Conservation (phyloP, 306 rosid genomes). For the Castanospermum australe region DNA sequence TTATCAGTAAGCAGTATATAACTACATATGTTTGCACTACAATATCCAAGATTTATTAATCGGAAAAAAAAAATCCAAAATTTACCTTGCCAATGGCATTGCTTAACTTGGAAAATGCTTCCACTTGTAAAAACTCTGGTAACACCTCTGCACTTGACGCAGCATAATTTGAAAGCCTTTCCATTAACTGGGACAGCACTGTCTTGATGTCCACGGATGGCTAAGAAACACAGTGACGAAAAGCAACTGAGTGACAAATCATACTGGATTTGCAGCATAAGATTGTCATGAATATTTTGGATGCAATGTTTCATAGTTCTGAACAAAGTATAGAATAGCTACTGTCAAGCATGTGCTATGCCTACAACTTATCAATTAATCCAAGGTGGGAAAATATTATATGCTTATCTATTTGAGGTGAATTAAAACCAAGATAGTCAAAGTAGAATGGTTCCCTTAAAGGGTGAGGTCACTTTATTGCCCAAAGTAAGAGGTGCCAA, state of each 20-base stretch:
- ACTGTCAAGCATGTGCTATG: neutral
- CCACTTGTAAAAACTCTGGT: slow-evolving; percentile 98
- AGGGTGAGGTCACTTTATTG: neutral
- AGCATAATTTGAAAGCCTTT: slow-evolving; percentile 95
- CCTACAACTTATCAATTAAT: slow-evolving; percentile 2
- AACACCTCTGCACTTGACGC: slow-evolving; percentile 94
- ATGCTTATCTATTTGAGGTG: neutral
- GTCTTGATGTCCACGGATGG: slow-evolving; percentile 94
- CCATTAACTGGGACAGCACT: slow-evolving; percentile 94
- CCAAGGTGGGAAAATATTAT: neutral
- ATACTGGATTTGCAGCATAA: slow-evolving; percentile 20
- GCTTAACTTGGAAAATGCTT: slow-evolving; percentile 97
- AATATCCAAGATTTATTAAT: slow-evolving; percentile 18
- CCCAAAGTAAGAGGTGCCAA: neutral
- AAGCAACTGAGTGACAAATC: slow-evolving; percentile 7
- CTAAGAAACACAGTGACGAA: slow-evolving; percentile 44
- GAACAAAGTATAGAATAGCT: neutral
- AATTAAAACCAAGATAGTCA: slow-evolving; percentile 13
- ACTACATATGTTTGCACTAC: slow-evolving; percentile 2
- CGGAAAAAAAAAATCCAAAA: neutral
- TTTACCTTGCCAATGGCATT: slow-evolving; percentile 92
- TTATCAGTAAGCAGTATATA: neutral
- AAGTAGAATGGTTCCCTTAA: neutral
- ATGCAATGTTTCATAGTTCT: slow-evolving; percentile 12
- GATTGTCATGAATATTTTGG: slow-evolving; percentile 12